phyloP scores from a whole-genome alignment of 257 asterid species.

The Euphrasia confusa region DNA sequence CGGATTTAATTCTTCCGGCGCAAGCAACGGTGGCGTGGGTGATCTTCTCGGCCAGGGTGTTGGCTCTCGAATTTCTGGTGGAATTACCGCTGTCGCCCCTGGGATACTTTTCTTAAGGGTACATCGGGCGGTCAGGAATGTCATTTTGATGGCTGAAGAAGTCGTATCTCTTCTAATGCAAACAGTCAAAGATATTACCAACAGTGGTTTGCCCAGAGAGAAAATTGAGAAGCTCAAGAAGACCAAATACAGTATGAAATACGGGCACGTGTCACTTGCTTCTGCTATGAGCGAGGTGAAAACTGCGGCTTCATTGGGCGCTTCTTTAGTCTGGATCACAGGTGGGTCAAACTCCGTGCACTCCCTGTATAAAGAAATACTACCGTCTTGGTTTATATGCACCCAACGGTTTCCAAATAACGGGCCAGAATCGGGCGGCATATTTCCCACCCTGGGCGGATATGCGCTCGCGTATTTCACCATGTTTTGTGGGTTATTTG shows the following conservation, averaged over 20 bases:
- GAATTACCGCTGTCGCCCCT: constrained; percentile 86
- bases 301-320: constrained; percentile 80
- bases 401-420: constrained; percentile 34
- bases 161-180: constrained; percentile 69
- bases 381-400: constrained; percentile 89
- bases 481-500: constrained; percentile 56
- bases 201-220: constrained; percentile 51
- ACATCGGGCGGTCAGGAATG: constrained; percentile 76
- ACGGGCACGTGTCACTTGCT: constrained; percentile 82
- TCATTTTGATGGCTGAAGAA: constrained; percentile 71
- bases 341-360: constrained; percentile 69
- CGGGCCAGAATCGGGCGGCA: constrained; percentile 48
- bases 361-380: constrained; percentile 58
- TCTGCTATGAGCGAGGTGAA: constrained; percentile 69
- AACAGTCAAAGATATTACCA: constrained; percentile 63
- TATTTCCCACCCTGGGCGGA: constrained; percentile 75
- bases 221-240: constrained; percentile 61
- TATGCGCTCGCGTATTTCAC: constrained; percentile 80
- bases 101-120: constrained; percentile 83
- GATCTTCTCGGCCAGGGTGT: constrained; percentile 96
- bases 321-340: constrained; percentile 80
- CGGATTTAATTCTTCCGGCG: constrained; percentile 53
- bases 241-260: constrained; percentile 46
- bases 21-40: constrained; percentile 75
- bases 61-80: constrained; percentile 70